Conservation (phyloP, 2,329 filamentous ascomycete species). For the Xylaria sp. region DNA sequence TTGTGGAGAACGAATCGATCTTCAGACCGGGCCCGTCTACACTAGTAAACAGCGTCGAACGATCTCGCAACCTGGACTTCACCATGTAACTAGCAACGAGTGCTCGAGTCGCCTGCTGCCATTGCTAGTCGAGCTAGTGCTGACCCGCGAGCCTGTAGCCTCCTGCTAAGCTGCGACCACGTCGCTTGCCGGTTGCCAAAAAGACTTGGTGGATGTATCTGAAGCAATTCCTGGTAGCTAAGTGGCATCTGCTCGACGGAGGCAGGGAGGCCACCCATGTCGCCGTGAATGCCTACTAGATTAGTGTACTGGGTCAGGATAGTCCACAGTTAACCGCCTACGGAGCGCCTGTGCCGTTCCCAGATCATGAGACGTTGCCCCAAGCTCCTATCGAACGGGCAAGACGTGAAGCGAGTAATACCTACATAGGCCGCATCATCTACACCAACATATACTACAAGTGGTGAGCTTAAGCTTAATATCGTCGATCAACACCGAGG, state of each 20-base stretch:
- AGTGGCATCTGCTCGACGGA: background rate
- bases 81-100: conserved; percentile 12
- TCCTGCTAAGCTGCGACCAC: conserved; percentile 17
- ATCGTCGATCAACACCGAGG: background rate
- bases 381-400: background rate
- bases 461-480: background rate
- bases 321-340: background rate
- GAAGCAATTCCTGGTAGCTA: background rate
- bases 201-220: background rate
- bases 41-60: conserved; percentile 22
- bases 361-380: background rate
- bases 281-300: background rate
- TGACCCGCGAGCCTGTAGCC: conserved; percentile 13
- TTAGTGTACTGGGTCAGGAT: background rate
- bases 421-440: background rate
- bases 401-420: background rate
- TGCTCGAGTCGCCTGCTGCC: conserved; percentile 8
- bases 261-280: too few relatives aligned
- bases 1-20: conserved; percentile 27
- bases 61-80: conserved; percentile 27
- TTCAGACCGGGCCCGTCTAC: conserved; percentile 23
- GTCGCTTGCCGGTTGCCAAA: background rate
- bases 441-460: background rate
- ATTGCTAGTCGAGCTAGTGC: conserved; percentile 18
- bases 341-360: background rate